Evolutionary conservation across 768 basidiomycete genomes (phyloP), one percentile per base, ranked within the genome.

Genomic region (Butyriboletus loyo): DNA sequence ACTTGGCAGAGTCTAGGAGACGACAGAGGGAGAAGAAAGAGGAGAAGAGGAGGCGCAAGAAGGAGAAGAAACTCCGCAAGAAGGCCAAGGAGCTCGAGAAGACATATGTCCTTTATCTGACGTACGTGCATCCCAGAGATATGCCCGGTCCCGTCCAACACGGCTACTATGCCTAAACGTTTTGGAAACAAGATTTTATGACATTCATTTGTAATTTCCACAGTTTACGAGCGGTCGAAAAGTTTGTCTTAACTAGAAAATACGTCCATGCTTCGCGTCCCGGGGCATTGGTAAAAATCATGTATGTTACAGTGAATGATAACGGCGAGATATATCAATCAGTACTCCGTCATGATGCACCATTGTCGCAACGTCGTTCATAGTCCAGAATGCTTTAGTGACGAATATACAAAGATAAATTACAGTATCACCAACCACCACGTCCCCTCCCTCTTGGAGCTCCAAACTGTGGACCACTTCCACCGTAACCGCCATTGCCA

Each of bases 81-180:
- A 82, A 78, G 65, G 80, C 78, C 37, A 83, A 75, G 63, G 81
- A 81, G 52, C 77, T 75, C 36, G 83, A 83, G 58, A 85, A 77
- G 68, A 77, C 75, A 49, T 91, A 87, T 64, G 61, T 80, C 3
- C 66, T 91, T 34, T 89, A 84, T 64, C 60, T 90, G 46, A 76
- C 74, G 10, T 87, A 77, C 62, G 55, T 83, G 21, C 57, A 69
- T 15, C 73, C 72, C 39, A 66, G 67, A 48, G 68, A 70, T 14
- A 14, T 61, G 25, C 57, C 71, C 2, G 60, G 63, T 22, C 53
- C 64, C n/a, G 47, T 27, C 30, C 62, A 53, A 22, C 62, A 66
- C 41, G 63, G 66, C 27, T 67, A 68, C 59, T 67, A 70, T 24
- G 59, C 44, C 27, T 67, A 43, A 21, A 61, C 22, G 13, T 22